Evolutionary conservation across 1,284 basidiomycete species (phyloP).

Genomic region (Phylloboletellus chloephorus): DNA sequence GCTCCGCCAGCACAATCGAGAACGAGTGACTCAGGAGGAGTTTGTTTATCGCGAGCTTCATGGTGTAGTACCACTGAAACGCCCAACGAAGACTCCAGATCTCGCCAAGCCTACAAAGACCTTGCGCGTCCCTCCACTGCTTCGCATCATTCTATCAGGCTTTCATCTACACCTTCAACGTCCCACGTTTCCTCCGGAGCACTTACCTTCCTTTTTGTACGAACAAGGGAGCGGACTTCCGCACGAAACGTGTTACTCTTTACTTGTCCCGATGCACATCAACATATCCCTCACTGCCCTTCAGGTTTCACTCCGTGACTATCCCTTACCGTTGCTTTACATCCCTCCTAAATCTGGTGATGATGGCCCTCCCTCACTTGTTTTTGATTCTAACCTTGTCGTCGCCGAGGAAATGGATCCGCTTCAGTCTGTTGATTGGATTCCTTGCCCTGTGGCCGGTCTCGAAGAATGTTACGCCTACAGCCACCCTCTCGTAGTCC

Average conservation of each 20-base stretch:
- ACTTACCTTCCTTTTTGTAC: constrained; percentile 66
- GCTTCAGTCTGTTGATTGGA: constrained; percentile 65
- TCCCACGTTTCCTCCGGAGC: constrained; percentile 58
- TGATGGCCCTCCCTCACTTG: constrained; percentile 42
- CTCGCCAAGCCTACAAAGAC: constrained; percentile 34
- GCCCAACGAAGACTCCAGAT: constrained; percentile 29
- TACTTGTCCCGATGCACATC: constrained; percentile 83
- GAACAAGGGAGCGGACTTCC: constrained; percentile 71
- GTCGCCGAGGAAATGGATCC: constrained; percentile 87
- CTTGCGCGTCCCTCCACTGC: constrained; percentile 61
- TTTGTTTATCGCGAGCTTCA: constrained; percentile 36
- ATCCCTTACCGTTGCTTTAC: constrained; percentile 65
- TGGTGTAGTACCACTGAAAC: constrained; percentile 25
- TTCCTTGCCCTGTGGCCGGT: constrained; percentile 61
- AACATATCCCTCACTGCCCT: constrained; percentile 63
- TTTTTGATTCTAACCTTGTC: constrained; percentile 78
- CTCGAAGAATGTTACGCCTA: constrained; percentile 48
- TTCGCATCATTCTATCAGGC: constrained; percentile 63
- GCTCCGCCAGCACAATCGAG: constrained; percentile 36
- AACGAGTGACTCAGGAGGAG: constrained; percentile 28
- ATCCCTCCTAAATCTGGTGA: constrained; percentile 44
- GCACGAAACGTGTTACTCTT: constrained; percentile 65
- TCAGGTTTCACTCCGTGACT: constrained; percentile 73
- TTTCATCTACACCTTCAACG: constrained; percentile 55
- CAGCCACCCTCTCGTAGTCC: constrained; percentile 54